Conservation (phyloP, 495 filamentous ascomycete species). For the Aspergillus funiculosus region DNA sequence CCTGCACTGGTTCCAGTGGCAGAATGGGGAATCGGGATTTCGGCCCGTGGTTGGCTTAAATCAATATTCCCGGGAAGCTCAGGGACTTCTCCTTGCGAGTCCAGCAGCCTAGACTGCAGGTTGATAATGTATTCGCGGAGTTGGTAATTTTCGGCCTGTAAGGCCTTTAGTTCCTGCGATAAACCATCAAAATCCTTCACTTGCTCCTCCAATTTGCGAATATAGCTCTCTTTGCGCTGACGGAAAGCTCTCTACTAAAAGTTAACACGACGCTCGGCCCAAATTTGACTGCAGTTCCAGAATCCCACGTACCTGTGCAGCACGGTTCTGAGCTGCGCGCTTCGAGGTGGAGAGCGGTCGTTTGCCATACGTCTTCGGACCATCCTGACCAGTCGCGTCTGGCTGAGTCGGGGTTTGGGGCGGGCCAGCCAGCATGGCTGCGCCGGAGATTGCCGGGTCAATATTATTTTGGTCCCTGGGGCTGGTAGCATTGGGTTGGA, state of each 20-base stretch:
- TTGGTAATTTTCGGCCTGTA: constrained; percentile 83
- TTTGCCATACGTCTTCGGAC: constrained; percentile 57
- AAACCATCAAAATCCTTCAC: constrained; percentile 67
- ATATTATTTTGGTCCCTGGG: constrained; percentile 48
- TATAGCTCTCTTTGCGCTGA: constrained; percentile 95
- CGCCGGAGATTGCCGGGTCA: constrained; percentile 48
- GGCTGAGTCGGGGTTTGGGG: constrained; percentile 37
- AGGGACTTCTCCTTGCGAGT: constrained; percentile 75
- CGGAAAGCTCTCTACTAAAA: constrained; percentile 82
- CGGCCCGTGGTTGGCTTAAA: constrained; percentile 36
- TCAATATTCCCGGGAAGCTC: constrained; percentile 67
- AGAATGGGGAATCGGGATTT: constrained; percentile 21
- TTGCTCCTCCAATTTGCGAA: constrained; percentile 92
- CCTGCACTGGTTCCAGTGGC: constrained; percentile 16
- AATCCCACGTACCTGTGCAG: constrained; percentile 72
- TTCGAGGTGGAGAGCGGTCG: constrained; percentile 91
- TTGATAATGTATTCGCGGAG: constrained; percentile 87
- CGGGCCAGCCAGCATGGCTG: constrained; percentile 34
- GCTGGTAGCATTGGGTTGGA: constrained; percentile 38
- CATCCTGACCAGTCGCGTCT: constrained; percentile 33
- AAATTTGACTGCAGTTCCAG: background rate
- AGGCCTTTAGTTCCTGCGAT: constrained; percentile 62
- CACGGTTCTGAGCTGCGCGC: constrained; percentile 92
- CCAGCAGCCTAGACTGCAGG: constrained; percentile 82
- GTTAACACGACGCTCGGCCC: constrained; percentile 3